These are phyloP conservation scores for Lyophyllum atratum DNA, from an alignment of 768 basidiomycete genomes.

Conservation along the genomic window DNA sequence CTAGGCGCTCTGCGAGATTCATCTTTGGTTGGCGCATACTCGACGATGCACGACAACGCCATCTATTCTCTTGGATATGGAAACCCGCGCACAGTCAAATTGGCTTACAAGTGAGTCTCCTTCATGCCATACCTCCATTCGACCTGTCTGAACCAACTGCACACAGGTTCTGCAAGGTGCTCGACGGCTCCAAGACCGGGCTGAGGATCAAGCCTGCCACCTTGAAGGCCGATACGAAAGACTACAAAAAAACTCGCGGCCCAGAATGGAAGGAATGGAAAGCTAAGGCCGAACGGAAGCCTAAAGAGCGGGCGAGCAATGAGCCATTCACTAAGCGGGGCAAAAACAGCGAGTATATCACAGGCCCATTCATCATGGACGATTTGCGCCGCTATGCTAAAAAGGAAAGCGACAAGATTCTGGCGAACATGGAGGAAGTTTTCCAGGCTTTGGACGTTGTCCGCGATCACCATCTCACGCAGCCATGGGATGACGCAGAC, in stretches of 20 bases:
- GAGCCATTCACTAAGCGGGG: constrained; percentile 10
- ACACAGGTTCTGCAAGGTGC: constrained; percentile 47
- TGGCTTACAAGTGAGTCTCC: constrained; percentile 48
- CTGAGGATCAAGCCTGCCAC: constrained; percentile 38
- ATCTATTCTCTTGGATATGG: constrained; percentile 55
- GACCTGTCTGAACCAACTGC: neutral
- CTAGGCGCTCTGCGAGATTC: constrained; percentile 49
- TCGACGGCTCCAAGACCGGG: constrained; percentile 67
- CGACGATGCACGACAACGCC: constrained; percentile 55
- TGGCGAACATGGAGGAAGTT: constrained; percentile 19
- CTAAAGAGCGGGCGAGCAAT: constrained; percentile 7
- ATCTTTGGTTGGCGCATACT: constrained; percentile 55
- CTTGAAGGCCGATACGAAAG: constrained; percentile 29
- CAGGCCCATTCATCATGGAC: constrained; percentile 32
- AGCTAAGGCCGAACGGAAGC: constrained; percentile 1
- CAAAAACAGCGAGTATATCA: constrained; percentile 7
- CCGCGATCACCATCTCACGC: constrained; percentile 24
- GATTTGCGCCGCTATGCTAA: constrained; percentile 16
- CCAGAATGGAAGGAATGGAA: constrained; percentile 23
- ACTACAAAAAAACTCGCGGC: constrained; percentile 13
- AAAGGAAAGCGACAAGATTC: constrained; percentile 14
- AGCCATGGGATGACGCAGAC: constrained; percentile 39
- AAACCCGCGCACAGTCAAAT: constrained; percentile 45
- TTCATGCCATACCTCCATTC: neutral
- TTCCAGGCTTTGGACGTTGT: constrained; percentile 15